Base-by-base conservation (phyloP, 345 rosid genomes). In the Brassica rapa region DNA sequence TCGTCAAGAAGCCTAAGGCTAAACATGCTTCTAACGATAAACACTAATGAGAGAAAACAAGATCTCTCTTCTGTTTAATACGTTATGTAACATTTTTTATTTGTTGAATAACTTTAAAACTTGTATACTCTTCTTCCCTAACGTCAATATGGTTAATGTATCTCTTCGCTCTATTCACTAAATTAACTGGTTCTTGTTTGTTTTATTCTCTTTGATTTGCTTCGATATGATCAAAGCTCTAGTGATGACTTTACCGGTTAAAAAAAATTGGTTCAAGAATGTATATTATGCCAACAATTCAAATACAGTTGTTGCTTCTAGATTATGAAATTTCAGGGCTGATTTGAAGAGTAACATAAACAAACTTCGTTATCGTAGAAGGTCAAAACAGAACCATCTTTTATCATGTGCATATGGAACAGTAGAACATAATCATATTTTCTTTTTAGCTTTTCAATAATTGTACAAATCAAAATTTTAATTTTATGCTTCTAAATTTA, bases 1-100 rank as follows among this genome's bases (percentile, higher is more conserved):
- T 79, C 59, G 74, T 79, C 8, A 79, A 79, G 74, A 79, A 68
- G 15, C 78, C 77, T 25, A 73, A 79, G 72, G 16, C 29, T 56
- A 72, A 56, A 64, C 37, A 37, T 37, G 5, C 43, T 66, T 66
- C 60, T 6, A 56, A 68, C 8, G 70, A 43, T 51, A 63, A 77
- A 32, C 69, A 46, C 15, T 46, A 46, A 46, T 37, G 59, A 46
- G 35, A 41, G 15, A 21, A 43, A 60, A 76, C 14, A 62, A 43
- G 62, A 76, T 30, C 0, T 5, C 16, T 15, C 5, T 3, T 57
- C 3, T 25, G 63, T 56, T 11, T 23, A 35, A 75, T 25, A 25
- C 35, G 55, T 57, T 33, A 62, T 21, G 68, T 9, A 66, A 62
- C 53, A 53, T 32, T 53, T 5, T 5, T 64, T 29, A 8, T 5